Base-by-base conservation (phyloP, 1,284 basidiomycete species). In the Boletellus dicymbophilus region DNA sequence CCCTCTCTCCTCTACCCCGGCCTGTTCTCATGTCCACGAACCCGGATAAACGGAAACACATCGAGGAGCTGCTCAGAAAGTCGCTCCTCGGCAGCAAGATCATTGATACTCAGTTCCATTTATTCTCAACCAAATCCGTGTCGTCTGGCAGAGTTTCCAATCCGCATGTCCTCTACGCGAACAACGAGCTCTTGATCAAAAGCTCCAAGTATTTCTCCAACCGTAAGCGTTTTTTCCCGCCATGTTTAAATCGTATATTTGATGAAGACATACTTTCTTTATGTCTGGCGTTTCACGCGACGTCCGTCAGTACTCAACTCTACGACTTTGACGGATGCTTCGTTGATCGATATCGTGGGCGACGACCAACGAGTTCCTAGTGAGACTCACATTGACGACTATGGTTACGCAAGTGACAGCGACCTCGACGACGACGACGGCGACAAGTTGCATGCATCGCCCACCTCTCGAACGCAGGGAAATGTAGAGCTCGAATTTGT, bases 51-150 rank as follows among this genome's bases (percentile, higher is more conserved):
- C 30, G 40, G 37, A 16, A 37, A 22, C 45, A 28, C 21, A 39
- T 51, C 8, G 49, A 48, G 22, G 28, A 44, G 41, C 47, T 57
- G 6, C 37, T 54, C 18, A 54, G 53, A 30, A 48, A 40, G 44
- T 58, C 45, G 20, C 48, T 57, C 15, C 52, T 58, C 11, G 56
- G 56, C 4, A 26, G 50, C 25, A 38, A 54, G 4, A 43, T 55
- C 28, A 11, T 54, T 16, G 42, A 58, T 33, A 58, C 52, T 7
- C 42, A 58, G 20, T 48, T 57, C 28, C 45, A 58, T 21, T 18
- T 55, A 2, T 58, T 50, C 31, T 54, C 55, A 10, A n/a, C 52
- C 10, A 34, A 6, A 30, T 34, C 42, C 6, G 20, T 22, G 4
- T n/a, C 44, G 21, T 18, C 37, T 13, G 8, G 40, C 10, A 46